These are phyloP conservation scores for Phytophthora idaei DNA, from an alignment of 352 stramenopile species.

Conservation along the genomic window DNA sequence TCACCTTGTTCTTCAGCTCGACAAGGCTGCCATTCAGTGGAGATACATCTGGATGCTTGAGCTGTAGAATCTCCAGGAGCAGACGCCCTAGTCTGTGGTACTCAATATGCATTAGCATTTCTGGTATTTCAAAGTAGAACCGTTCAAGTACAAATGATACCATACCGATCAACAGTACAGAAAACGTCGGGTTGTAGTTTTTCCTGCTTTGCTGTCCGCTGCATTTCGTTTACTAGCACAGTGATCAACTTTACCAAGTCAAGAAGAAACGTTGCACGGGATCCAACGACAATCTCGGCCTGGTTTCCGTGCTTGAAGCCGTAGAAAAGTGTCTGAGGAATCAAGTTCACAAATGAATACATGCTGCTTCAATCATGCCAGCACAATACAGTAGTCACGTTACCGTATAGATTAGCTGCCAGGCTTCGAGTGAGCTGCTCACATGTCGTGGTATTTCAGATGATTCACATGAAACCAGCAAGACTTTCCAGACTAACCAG, in stretches of 20 bases:
- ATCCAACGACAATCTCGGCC: constrained; percentile 17
- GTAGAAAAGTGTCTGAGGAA: constrained; percentile 53
- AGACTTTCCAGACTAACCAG: constrained; percentile 61
- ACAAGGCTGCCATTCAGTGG: constrained; percentile 37
- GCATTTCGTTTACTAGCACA: constrained; percentile 62
- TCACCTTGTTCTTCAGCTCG: constrained; percentile 64
- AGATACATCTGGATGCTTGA: constrained; percentile 36
- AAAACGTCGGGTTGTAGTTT: constrained; percentile 34
- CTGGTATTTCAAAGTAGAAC: background rate
- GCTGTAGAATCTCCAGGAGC: constrained; percentile 50
- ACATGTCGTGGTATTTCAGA: constrained; percentile 36
- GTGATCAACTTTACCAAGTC: constrained; percentile 66
- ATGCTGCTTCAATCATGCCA: background rate
- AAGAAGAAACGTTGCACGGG: constrained; percentile 42
- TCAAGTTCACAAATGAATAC: background rate
- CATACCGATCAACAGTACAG: constrained; percentile 31
- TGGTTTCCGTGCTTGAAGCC: constrained; percentile 27
- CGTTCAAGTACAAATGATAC: background rate
- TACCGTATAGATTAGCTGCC: constrained; percentile 55
- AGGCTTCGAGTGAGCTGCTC: constrained; percentile 37
- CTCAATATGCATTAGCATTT: background rate
- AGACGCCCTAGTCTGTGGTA: constrained; percentile 45
- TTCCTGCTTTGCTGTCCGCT: constrained; percentile 48
- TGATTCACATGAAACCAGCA: constrained; percentile 60
- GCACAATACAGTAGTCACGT: background rate